Evolutionary conservation across 2,329 filamentous ascomycete genomes (phyloP).

Genomic region (Neofusicoccum ribis): DNA sequence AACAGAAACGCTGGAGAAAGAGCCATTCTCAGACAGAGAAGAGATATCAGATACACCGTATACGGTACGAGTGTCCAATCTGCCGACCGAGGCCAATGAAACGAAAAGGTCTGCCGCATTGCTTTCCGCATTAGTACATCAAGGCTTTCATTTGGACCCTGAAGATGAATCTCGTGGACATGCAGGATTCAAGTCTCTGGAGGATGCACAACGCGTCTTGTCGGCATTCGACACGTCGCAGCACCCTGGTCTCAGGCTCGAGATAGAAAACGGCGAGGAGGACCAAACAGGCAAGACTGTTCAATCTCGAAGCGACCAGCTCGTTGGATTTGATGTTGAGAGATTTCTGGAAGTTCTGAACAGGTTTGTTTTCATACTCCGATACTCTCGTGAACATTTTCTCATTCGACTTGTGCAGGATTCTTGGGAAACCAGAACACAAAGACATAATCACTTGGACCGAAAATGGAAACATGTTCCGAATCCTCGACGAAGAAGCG

Average conservation of each 20-base stretch:
- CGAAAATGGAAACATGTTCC: neutral
- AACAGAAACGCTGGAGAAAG: too few relatives aligned
- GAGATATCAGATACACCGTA: neutral
- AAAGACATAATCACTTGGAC: neutral
- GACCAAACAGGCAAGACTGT: neutral
- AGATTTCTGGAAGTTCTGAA: neutral
- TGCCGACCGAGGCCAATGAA: neutral
- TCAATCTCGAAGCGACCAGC: neutral
- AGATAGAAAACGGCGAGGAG: neutral
- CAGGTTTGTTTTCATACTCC: conserved; percentile 29
- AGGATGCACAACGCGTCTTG: conserved; percentile 24
- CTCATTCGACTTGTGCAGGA: neutral
- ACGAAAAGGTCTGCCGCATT: neutral
- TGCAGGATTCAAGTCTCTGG: conserved; percentile 25
- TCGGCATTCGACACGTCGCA: conserved; percentile 23
- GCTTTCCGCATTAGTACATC: neutral
- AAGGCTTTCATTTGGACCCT: neutral
- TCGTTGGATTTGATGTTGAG: neutral
- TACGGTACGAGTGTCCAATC: neutral
- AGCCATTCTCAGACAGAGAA: too few relatives aligned
- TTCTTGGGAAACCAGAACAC: neutral
- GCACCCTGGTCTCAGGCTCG: conserved; percentile 24
- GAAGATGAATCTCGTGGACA: conserved; percentile 22
- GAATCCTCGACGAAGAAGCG: neutral
- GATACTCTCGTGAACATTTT: too few relatives aligned